These are phyloP conservation scores for Byssochlamys sp. DNA, from an alignment of 2,329 filamentous ascomycete genomes.

Conservation along the genomic window DNA sequence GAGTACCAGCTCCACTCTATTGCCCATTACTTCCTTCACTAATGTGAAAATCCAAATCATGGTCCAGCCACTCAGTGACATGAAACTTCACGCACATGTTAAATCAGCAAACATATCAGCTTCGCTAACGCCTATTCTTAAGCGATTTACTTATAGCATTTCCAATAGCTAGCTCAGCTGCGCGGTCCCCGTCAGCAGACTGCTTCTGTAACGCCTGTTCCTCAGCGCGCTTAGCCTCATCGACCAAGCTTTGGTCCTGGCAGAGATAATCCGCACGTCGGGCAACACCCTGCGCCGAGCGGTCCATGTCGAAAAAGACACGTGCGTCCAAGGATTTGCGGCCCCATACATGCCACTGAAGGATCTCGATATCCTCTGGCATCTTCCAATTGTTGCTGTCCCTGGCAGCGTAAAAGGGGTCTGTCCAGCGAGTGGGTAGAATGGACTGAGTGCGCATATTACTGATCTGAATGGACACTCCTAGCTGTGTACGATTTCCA, in stretches of 20 bases:
- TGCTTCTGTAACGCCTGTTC: slow-evolving; percentile 1
- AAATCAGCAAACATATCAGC: too few species aligned
- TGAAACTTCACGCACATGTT: background rate
- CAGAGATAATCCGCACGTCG: slow-evolving; percentile 7
- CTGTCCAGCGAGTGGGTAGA: slow-evolving; percentile 8
- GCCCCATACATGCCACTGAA: slow-evolving; percentile 10
- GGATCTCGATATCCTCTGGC: slow-evolving; percentile 11
- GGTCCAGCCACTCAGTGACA: background rate
- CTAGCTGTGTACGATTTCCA: background rate
- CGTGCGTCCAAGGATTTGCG: slow-evolving; percentile 6
- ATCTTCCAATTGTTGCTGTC: slow-evolving; percentile 6
- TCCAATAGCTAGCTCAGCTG: background rate
- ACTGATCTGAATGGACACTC: slow-evolving; percentile 3
- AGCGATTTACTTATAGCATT: background rate
- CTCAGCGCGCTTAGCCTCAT: slow-evolving; percentile 3
- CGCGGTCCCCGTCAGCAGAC: background rate
- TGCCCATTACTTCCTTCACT: background rate
- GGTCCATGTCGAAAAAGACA: slow-evolving; percentile 8
- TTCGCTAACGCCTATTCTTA: background rate
- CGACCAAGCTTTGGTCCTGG: slow-evolving; percentile 6
- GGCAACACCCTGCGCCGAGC: slow-evolving; percentile 7
- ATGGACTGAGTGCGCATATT: slow-evolving; percentile 6
- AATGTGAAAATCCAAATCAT: background rate
- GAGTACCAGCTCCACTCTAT: background rate
- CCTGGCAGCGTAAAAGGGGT: background rate